Evolutionary conservation across 306 rosid genomes (phyloP), one percentile per base, ranked within the genome.

Genomic region (Medicago arabica): DNA sequence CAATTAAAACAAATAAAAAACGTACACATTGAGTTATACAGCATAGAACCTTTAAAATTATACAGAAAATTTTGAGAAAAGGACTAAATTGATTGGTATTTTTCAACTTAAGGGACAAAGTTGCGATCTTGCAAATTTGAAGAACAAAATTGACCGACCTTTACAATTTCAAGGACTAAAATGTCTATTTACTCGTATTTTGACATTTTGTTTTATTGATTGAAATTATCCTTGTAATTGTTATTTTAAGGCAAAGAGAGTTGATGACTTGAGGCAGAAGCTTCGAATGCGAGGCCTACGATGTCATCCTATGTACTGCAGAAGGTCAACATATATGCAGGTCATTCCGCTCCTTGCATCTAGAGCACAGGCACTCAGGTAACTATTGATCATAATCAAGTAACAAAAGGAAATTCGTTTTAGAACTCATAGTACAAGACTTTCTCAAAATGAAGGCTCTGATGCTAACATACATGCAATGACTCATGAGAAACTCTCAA

Each of bases 311-410:
- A 80, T 80, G 84, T 80, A 80, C 59, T 80, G 84, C 51, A 68
- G 84, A 64, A 21, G 60, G 7, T 59, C 51, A 60, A 21, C 67
- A 25, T 23, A 69, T 10, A 41, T 80, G 84, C 84, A 80, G 36
- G 76, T 80, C 51, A 75, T 80, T 80, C 84, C 84, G 53, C 76
- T 80, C 43, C 84, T 80, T 50, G 84, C 80, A 68, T 80, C 83
- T 8, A 74, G 83, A 74, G 83, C 83, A 67, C 83, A 80, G 64
- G 83, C 83, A 67, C 83, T 80, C 75, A 80, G 83, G 83, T 80
- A 80, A 79, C 0, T 50, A n/a, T 40, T 36, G 57, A 21, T 70
- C 9, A 36, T 58, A 51, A 73, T 4, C 38, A 34, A 34, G 38
- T 34, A 34, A 6, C 7, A 34, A 34, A 34, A 34, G 38, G 38